phyloP scores from a whole-genome alignment of 148 eudicot genomes.

The Nepenthes gracilis region DNA sequence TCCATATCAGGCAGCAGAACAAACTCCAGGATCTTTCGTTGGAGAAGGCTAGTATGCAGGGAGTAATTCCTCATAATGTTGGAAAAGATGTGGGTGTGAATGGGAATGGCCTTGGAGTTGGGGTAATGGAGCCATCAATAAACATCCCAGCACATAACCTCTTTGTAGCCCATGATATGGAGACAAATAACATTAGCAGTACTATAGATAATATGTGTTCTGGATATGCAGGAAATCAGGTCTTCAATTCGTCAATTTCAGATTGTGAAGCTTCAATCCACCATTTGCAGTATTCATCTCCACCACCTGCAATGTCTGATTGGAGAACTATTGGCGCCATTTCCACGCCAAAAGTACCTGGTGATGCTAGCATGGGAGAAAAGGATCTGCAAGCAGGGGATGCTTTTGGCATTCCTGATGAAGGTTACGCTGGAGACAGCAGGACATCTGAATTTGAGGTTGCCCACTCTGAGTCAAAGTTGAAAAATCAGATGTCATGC shows the following conservation, averaged over 20 bases:
- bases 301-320: constrained; percentile 33
- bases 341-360: constrained; percentile 27
- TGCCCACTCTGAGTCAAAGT: constrained; percentile 15
- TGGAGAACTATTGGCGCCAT: constrained; percentile 50
- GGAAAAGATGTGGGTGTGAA: constrained; percentile 8
- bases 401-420: constrained; percentile 22
- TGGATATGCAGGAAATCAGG: constrained; percentile 27
- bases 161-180: constrained; percentile 21
- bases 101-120: constrained; percentile 16
- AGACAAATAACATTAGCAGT: constrained; percentile 14
- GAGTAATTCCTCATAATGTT: constrained; percentile 11
- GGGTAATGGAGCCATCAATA: constrained; percentile 7
- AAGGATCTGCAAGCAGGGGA: constrained; percentile 19
- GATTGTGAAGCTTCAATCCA: constrained; percentile 39
- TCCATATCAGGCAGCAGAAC: constrained; percentile 17
- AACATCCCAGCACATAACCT: constrained; percentile 19
- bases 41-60: constrained; percentile 10
- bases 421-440: constrained; percentile 13
- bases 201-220: constrained; percentile 15
- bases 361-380: constrained; percentile 15
- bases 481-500: constrained; percentile 13
- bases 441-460: constrained; percentile 15
- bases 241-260: constrained; percentile 29
- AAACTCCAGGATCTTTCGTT: constrained; percentile 22
- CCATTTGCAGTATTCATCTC: constrained; percentile 43